phyloP scores from a whole-genome alignment of 225 moss, liverwort and hornwort genomes.

The Climacium dendroides region DNA sequence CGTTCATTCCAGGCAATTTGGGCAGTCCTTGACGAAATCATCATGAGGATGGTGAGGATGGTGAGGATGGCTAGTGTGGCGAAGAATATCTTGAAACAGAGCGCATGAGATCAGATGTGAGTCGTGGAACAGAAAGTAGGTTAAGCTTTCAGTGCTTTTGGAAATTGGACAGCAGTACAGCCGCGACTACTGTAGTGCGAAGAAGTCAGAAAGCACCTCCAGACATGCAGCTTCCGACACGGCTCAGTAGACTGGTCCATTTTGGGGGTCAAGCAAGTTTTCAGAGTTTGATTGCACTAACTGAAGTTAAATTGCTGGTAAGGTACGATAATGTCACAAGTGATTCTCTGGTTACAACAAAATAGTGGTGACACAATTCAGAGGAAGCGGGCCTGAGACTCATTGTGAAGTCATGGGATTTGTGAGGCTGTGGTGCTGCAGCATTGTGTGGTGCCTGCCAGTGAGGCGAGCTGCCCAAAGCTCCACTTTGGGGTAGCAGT shows the following conservation, averaged over 20 bases:
- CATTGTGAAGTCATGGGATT: background rate
- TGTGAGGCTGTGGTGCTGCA: background rate
- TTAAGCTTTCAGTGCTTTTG: background rate
- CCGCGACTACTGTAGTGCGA: background rate
- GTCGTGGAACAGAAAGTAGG: background rate
- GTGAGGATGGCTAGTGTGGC: background rate
- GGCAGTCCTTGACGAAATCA: background rate
- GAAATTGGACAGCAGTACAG: background rate
- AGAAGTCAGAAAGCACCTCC: background rate
- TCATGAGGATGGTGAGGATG: background rate
- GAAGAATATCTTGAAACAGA: background rate
- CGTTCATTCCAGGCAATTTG: background rate
- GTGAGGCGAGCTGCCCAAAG: background rate
- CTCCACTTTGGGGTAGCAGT: background rate
- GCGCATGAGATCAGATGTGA: background rate
- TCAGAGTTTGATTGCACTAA: background rate
- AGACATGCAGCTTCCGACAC: background rate
- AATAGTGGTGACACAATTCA: background rate
- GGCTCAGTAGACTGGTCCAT: background rate
- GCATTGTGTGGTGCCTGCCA: background rate
- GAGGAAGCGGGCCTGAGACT: background rate
- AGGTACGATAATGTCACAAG: background rate
- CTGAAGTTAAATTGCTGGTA: too few species aligned
- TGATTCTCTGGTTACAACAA: background rate
- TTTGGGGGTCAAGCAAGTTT: background rate